Evolutionary conservation across 768 basidiomycete genomes (phyloP).

Genomic region (Tylopilus sp.): DNA sequence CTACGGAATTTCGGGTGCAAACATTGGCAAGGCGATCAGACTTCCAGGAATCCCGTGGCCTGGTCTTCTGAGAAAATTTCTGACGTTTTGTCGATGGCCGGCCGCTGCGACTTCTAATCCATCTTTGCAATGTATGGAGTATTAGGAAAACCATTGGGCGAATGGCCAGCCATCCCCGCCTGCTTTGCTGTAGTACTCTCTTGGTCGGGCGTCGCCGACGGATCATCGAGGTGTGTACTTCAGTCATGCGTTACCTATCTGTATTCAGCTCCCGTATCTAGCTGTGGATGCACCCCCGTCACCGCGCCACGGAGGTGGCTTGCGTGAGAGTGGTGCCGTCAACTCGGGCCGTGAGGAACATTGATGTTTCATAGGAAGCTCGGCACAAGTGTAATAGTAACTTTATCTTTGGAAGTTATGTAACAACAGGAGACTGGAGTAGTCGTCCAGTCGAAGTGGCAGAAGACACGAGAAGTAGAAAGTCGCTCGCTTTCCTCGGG

Average conservation of each 20-base stretch:
- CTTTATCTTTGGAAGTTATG: slow-evolving; percentile 25
- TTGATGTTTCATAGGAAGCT: slow-evolving; percentile 15
- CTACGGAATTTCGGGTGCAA: neutral
- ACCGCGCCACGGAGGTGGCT: neutral
- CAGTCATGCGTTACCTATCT: neutral
- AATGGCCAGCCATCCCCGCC: neutral
- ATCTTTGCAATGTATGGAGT: slow-evolving; percentile 14
- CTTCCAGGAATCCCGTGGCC: slow-evolving; percentile 9
- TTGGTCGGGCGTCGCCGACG: neutral
- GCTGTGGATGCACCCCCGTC: neutral
- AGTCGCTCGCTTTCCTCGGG: slow-evolving; percentile 17
- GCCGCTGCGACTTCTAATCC: slow-evolving; percentile 18
- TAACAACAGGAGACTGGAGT: slow-evolving; percentile 15
- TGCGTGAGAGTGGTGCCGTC: neutral
- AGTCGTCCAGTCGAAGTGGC: slow-evolving; percentile 13
- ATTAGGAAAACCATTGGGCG: neutral
- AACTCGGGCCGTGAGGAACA: slow-evolving; percentile 10
- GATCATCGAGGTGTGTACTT: neutral
- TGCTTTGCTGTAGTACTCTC: neutral
- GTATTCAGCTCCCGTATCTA: neutral
- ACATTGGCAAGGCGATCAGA: slow-evolving; percentile 12
- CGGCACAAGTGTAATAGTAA: slow-evolving; percentile 19
- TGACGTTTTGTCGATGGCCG: slow-evolving; percentile 17
- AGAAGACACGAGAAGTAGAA: slow-evolving; percentile 21
- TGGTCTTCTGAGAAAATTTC: slow-evolving; percentile 14